Evolutionary conservation across 2,329 filamentous ascomycete genomes (phyloP).

Genomic region (Nannizziopsis arthrosporioides): DNA sequence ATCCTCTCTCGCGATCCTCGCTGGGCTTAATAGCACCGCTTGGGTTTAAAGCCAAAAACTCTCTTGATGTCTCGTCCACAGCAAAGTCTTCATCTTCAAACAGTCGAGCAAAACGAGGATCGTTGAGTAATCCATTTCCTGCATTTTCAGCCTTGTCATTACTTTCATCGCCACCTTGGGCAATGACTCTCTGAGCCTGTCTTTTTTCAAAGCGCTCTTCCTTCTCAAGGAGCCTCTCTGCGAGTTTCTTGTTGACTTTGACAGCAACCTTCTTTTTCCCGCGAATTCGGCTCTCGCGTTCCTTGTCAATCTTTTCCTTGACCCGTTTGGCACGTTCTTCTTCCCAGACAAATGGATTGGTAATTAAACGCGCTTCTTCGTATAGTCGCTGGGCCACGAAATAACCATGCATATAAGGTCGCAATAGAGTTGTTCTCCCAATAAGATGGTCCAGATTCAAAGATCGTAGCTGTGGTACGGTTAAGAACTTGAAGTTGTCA

Average conservation of each 20-base stretch:
- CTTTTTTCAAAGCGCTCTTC: constrained; percentile 45
- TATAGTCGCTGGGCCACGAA: constrained; percentile 93
- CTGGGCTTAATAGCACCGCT: constrained; percentile 48
- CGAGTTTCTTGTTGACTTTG: constrained; percentile 71
- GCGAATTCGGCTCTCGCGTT: constrained; percentile 85
- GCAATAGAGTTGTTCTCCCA: constrained; percentile 75
- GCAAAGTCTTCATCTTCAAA: constrained; percentile 90
- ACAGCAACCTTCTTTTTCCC: constrained; percentile 79
- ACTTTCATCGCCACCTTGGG: constrained; percentile 46
- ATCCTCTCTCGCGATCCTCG: constrained; percentile 35
- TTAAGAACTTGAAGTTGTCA: constrained; percentile 99
- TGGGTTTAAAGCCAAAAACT: constrained; percentile 82
- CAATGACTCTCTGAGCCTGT: constrained; percentile 37
- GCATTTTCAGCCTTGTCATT: constrained; percentile 22
- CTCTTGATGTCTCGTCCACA: constrained; percentile 77
- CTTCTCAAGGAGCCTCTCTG: constrained; percentile 49
- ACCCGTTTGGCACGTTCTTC: constrained; percentile 84
- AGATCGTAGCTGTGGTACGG: constrained; percentile 68
- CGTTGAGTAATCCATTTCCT: constrained; percentile 53
- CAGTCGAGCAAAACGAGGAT: constrained; percentile 74
- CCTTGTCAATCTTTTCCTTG: constrained; percentile 91
- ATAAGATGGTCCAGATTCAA: constrained; percentile 81
- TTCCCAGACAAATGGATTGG: constrained; percentile 87
- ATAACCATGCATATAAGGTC: constrained; percentile 98
- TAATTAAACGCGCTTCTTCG: constrained; percentile 84